Conservation (phyloP, 495 filamentous ascomycete species). For the Penicillium atrosanguineum region DNA sequence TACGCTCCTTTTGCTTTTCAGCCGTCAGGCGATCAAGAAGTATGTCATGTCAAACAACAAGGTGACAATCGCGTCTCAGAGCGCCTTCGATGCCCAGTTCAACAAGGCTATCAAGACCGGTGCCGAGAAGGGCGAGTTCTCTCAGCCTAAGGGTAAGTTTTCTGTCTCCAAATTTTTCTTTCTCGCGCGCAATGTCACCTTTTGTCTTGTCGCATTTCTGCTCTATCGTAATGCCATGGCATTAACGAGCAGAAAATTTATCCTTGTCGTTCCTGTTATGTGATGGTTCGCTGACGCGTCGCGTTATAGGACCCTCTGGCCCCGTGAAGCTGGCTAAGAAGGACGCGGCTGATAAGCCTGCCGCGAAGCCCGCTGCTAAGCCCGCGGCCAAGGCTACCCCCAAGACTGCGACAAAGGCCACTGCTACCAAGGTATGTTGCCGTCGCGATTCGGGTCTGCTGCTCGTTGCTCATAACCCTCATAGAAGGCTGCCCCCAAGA, state of each 20-base stretch:
- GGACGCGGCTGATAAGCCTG: conserved; percentile 52
- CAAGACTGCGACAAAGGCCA: conserved; percentile 8
- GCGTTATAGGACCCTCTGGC: conserved; percentile 71
- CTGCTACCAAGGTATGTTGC: conserved; percentile 2
- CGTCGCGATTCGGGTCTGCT: neutral
- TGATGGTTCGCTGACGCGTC: conserved; percentile 40
- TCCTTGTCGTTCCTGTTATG: conserved; percentile 5
- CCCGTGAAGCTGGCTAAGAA: conserved; percentile 97
- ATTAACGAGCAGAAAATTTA: neutral
- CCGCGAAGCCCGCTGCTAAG: conserved; percentile 25
- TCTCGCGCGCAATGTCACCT: conserved; percentile 1
- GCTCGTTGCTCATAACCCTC: neutral
- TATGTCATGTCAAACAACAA: conserved; percentile 97
- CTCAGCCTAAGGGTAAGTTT: conserved; percentile 89
- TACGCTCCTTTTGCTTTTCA: conserved; percentile 35
- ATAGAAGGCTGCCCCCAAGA: conserved; percentile 41
- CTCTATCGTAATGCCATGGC: neutral
- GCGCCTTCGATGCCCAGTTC: conserved; percentile 85
- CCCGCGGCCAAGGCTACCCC: conserved; percentile 7
- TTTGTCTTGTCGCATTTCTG: conserved; percentile 3
- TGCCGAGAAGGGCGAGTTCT: conserved; percentile 86
- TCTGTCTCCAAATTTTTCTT: neutral
- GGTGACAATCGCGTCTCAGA: conserved; percentile 62
- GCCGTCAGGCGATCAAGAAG: conserved; percentile 96
- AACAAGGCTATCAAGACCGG: conserved; percentile 88